Evolutionary conservation across 345 rosid genomes (phyloP), one percentile per base, ranked within the genome.

Genomic region (Triadica sebifera): DNA sequence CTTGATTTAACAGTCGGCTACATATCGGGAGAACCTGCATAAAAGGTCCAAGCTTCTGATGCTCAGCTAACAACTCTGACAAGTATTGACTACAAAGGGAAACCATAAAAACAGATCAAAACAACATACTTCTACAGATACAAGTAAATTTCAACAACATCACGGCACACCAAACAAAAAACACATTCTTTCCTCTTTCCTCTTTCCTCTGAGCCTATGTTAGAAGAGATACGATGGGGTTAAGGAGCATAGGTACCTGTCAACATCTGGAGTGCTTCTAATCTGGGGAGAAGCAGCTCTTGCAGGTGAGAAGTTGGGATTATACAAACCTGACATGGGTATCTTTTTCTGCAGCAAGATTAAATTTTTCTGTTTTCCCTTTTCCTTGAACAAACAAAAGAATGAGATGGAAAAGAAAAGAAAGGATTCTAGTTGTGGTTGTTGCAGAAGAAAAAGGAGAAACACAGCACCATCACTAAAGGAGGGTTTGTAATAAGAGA

Each of bases 271-370:
- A 65, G 85, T 72, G 89, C 82, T 87, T 85, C 98, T 89, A 89
- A 93, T 93, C 88, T 89, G 99, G 3, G 99, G 99, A 81, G 97
- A 93, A 77, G 96, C 96, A 79, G 97, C 96, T 83, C 98, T 83
- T 71, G 94, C 96, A 73, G 98, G 99, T 65, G 99, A 95, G 86
- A 85, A 95, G 86, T 85, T 91, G 78, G 91, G 84, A 86, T 96
- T 91, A 82, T 93, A 96, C 85, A 96, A 79, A 79, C 99, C 98
- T 70, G 98, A 93, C 99, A 96, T 96, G 70, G 85, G 74, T 74
- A 66, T 51, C 59, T 75, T 53, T 66, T 72, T 79, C 65, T 74
- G 64, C 43, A 47, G 39, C 67, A 43, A 76, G 81, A 69, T 71
- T 37, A 20, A 55, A 38, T 34, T 43, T 55, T 38, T 15, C 20